A percentile compares a stretch with the other conserved stretches of the same genome.
phyloP scores from a whole-genome alignment of 257 asterid species.

The Solanum bukasovii region DNA sequence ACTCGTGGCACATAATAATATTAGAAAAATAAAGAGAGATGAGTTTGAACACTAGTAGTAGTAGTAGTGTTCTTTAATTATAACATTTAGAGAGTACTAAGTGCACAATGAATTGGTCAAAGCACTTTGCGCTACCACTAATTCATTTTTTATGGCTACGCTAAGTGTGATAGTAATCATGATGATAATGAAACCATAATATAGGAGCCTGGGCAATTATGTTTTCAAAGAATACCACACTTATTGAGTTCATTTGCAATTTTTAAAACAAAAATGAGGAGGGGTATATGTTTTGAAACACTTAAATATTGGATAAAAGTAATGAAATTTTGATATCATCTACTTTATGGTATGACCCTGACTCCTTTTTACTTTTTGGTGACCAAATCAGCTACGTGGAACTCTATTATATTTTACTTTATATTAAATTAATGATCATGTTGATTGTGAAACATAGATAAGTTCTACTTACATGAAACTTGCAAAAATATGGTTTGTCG shows the following conservation, averaged over 20 bases:
- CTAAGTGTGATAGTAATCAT: neutral
- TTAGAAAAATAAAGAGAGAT: neutral
- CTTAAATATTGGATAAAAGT: neutral
- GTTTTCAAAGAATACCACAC: neutral
- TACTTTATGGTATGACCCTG: neutral
- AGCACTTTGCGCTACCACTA: neutral
- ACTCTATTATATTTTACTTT: neutral
- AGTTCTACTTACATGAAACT: neutral
- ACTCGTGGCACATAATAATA: neutral
- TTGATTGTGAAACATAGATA: neutral
- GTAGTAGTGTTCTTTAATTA: neutral
- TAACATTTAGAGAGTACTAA: neutral
- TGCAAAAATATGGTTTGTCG: neutral
- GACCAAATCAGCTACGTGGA: neutral
- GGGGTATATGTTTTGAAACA: neutral
- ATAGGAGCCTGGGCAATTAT: neutral
- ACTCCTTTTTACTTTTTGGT: neutral
- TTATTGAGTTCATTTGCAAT: neutral
- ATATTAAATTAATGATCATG: neutral
- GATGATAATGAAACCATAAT: neutral
- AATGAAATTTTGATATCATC: neutral
- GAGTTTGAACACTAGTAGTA: neutral
- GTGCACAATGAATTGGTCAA: neutral
- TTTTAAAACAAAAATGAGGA: neutral
- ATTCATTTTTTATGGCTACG: neutral